Evolutionary conservation across 345 rosid genomes (phyloP).

Genomic region (Reutealis trisperma): DNA sequence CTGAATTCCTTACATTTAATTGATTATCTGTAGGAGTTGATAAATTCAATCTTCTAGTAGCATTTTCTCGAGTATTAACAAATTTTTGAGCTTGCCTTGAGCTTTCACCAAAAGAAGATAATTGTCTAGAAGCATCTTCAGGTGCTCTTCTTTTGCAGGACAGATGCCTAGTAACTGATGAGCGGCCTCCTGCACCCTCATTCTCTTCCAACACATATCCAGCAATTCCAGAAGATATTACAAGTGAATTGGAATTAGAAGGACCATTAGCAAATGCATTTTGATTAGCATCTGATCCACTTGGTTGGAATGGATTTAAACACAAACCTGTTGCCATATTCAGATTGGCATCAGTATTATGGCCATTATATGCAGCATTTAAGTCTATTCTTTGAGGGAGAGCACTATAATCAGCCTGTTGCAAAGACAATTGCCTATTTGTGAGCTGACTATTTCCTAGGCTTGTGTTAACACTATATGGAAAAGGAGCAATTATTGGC

Average conservation of each 20-base stretch:
- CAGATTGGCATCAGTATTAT: neutral
- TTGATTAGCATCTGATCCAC: neutral
- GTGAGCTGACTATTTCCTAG: neutral
- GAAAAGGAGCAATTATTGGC: neutral
- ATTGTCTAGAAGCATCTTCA: constrained; percentile 3
- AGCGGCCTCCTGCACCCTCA: neutral
- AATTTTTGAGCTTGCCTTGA: constrained; percentile 11
- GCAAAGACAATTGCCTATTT: neutral
- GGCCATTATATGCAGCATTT: constrained; percentile 4
- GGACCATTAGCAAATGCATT: neutral
- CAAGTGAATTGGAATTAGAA: neutral
- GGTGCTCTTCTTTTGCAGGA: constrained; percentile 30
- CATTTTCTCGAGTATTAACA: neutral
- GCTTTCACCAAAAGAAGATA: constrained; percentile 1
- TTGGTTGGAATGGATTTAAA: neutral
- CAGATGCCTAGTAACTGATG: neutral
- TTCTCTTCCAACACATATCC: constrained; percentile 6
- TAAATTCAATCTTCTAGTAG: neutral
- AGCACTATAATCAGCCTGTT: neutral
- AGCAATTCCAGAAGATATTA: constrained; percentile 15
- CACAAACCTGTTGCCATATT: neutral
- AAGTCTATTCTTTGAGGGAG: constrained; percentile 5
- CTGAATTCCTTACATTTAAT: neutral
- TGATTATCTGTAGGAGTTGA: neutral
- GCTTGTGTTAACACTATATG: neutral